Evolutionary conservation across 352 stramenopile genomes (phyloP), one percentile per base, ranked within the genome.

Genomic region (Pythium chondricola): DNA sequence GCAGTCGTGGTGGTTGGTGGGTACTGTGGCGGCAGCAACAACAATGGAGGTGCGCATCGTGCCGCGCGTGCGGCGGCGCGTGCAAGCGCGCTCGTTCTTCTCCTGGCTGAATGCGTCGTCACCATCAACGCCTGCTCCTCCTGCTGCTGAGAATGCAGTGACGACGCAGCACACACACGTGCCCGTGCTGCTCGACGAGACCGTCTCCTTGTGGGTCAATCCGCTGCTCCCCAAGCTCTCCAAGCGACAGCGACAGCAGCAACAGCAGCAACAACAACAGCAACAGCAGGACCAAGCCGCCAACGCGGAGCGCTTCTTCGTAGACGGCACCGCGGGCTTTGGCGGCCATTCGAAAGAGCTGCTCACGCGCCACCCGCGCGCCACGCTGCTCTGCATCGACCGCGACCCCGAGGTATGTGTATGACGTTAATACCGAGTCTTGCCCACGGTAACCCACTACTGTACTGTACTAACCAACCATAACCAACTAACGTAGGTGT

Each of bases 331-430:
- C 10, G 58, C 60, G 18, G 78, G 81, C 37, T 82, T 87, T 25
- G 81, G 74, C 31, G 81, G 81, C 42, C 81, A 92, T 46, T 77
- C 77, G 30, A 63, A 54, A 24, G 74, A 73, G 22, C 53, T 92
- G 47, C 68, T 92, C 27, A 54, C 74, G 46, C 62, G 51, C 41
- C 65, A 73, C 44, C 45, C 67, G 0, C 46, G 63, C 16, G 67
- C 71, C 21, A 73, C 58, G 37, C 51, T 92, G 64, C 81, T 92
- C 22, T 92, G 81, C 63, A 70, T 92, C 26, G 81, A 92, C 47
- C 75, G 81, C 42, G 81, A 92, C 58, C 74, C 81, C 0, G 72
- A n/a, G n/a, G n/a, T n/a, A n/a, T n/a, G n/a, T n/a, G n/a, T n/a
- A n/a, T n/a, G n/a, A n/a, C n/a, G n/a, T n/a, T n/a, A n/a, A n/a